Conservation (phyloP, 148 eudicot genomes). For the Fagopyrum homotropicum region DNA sequence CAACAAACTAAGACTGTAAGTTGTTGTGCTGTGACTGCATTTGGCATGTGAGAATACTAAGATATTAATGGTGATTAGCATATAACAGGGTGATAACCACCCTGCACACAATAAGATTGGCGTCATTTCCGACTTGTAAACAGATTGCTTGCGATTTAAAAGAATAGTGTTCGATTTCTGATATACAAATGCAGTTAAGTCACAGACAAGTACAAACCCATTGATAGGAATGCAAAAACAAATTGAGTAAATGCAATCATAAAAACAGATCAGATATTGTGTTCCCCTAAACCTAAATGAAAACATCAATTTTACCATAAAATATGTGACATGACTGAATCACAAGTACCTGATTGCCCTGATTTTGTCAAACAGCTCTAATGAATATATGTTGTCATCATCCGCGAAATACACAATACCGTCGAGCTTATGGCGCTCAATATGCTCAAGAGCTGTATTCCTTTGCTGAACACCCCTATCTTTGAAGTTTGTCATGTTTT, state of each 20-base stretch:
- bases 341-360: constrained; percentile 61
- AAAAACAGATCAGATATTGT: not conserved
- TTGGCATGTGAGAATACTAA: not conserved
- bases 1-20: not conserved
- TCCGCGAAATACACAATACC: constrained; percentile 97
- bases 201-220: not conserved
- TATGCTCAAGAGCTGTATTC: constrained; percentile 77
- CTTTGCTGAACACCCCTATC: constrained; percentile 95
- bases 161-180: not conserved
- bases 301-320: constrained; percentile 1
- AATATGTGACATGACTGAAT: not conserved
- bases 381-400: constrained; percentile 85
- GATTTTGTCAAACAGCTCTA: constrained; percentile 65
- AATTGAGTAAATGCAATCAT: not conserved
- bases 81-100: not conserved
- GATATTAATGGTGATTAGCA: not conserved
- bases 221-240: not conserved
- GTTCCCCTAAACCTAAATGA: not conserved
- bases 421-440: constrained; percentile 77
- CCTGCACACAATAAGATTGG: not conserved
- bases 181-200: not conserved
- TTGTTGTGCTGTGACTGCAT: not conserved
- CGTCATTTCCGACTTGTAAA: not conserved
- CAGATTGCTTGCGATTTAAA: not conserved
- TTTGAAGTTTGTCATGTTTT: constrained; percentile 54